Conservation (phyloP, 495 filamentous ascomycete species). For the Barbatosphaeria neglecta region DNA sequence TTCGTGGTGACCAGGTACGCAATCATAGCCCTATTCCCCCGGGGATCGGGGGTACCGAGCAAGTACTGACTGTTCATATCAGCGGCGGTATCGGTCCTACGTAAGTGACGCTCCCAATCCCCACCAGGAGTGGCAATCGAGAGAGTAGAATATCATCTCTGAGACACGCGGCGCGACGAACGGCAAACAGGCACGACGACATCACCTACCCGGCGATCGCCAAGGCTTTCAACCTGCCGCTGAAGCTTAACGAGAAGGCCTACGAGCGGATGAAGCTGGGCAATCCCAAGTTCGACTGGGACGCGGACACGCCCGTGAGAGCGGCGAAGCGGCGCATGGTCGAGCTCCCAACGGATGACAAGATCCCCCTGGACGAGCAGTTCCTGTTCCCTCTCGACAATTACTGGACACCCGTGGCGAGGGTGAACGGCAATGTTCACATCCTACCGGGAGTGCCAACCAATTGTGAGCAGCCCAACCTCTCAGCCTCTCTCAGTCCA, state of each 20-base stretch:
- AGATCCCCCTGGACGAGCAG: constrained; percentile 46
- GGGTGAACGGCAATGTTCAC: constrained; percentile 87
- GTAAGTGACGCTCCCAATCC: constrained; percentile 26
- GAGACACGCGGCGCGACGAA: no score
- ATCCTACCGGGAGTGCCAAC: constrained; percentile 85
- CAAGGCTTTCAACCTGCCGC: constrained; percentile 67
- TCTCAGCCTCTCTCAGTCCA: no score
- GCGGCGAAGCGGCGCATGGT: constrained; percentile 85
- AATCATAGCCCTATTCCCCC: no score
- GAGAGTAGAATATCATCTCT: not conserved
- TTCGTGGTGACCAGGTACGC: constrained; percentile 79
- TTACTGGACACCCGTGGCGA: constrained; percentile 79
- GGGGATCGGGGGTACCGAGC: no score
- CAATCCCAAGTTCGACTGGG: constrained; percentile 78
- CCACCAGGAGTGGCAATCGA: not conserved
- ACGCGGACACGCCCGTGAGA: constrained; percentile 63
- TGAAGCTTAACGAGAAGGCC: constrained; percentile 64
- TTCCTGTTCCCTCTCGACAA: constrained; percentile 67
- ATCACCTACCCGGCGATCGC: constrained; percentile 94
- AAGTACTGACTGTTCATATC: no score
- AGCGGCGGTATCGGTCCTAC: constrained; percentile 93
- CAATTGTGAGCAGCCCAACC: constrained; percentile 57
- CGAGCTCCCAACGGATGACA: constrained; percentile 63
- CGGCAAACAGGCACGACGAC: constrained; percentile 87
- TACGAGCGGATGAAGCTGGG: constrained; percentile 68